Base-by-base conservation (phyloP, 2,329 filamentous ascomycete genomes). In the Septoria petroselini region DNA sequence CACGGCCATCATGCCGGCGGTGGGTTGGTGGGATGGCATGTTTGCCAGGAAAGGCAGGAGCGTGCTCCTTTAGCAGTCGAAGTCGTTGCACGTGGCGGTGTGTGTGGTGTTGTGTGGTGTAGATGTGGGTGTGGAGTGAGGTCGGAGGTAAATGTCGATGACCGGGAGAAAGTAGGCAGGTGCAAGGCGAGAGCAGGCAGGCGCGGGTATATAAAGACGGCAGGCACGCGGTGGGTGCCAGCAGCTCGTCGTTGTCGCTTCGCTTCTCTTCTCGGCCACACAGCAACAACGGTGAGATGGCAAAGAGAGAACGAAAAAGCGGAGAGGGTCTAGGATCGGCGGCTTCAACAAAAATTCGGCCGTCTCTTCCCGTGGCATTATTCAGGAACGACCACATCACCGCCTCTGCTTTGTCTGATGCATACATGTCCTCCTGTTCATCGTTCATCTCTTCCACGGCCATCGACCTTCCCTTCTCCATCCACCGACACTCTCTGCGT, bases 1-100 rank as follows among this genome's bases (percentile, higher is more conserved):
- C 21, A 58, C 48, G 19, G 53, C 52, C 31, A 47, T 30, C 47
- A 51, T 48, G 48, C 50, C 50, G 41, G 47, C 70, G 52, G 69
- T 69, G 52, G 75, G 70, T 62, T 78, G 76, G 63, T 73, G 72
- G 37, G 76, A 78, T 63, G 75, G 74, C 76, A 79, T 79, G 58
- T 42, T 67, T 39, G 41, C 15, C 40, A 45, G 34, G 25, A 3
- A 27, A 11, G 25, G 4, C 5, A 11, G 30, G 12, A 37, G 42
- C 42, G 43, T 47, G 34, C 43, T 47, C 43, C 34, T 17, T 9
- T 14, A 17, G 43, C 43, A 33, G 43, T 15, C 31, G 9, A 18
- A n/a, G 19, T 18, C 7, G 17, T 38, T 11, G 44, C 19, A 37
- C 34, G n/a, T 46, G 35, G 37, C 19, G 27, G 30, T 19, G 27